Conservation (phyloP, 176 grass and related monocot species). For the Poa pratensis region DNA sequence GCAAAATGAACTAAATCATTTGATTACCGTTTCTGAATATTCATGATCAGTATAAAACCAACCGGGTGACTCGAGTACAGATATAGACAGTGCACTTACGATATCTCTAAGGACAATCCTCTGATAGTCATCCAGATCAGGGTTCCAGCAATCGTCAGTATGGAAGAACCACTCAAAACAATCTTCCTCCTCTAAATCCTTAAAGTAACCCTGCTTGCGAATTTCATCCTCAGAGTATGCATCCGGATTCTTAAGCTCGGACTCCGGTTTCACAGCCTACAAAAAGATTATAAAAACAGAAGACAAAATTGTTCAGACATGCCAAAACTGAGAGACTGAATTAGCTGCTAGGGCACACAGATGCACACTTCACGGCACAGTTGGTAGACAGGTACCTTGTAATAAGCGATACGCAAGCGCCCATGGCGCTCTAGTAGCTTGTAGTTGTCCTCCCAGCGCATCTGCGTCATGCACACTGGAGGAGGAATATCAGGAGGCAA, state of each 20-base stretch:
- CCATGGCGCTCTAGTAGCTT: not conserved
- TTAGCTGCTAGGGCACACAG: not conserved
- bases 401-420: not conserved
- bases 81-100: not conserved
- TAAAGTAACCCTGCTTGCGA: not conserved
- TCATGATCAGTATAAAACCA: not conserved
- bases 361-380: not conserved
- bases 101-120: not conserved
- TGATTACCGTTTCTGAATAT: not conserved
- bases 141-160: not conserved
- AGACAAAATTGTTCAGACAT: not conserved
- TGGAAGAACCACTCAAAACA: constrained; percentile 23
- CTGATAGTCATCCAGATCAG: not conserved
- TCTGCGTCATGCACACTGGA: not conserved
- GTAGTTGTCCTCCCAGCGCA: not conserved
- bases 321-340: not conserved
- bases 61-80: not conserved
- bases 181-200: not conserved
- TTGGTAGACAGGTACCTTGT: not conserved
- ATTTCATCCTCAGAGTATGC: not conserved
- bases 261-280: not conserved
- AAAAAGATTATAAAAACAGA: too few species aligned
- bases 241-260: not conserved
- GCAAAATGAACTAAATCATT: not conserved
- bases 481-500: not conserved